Evolutionary conservation across 768 basidiomycete genomes (phyloP).

Genomic region (Terana coerulea): DNA sequence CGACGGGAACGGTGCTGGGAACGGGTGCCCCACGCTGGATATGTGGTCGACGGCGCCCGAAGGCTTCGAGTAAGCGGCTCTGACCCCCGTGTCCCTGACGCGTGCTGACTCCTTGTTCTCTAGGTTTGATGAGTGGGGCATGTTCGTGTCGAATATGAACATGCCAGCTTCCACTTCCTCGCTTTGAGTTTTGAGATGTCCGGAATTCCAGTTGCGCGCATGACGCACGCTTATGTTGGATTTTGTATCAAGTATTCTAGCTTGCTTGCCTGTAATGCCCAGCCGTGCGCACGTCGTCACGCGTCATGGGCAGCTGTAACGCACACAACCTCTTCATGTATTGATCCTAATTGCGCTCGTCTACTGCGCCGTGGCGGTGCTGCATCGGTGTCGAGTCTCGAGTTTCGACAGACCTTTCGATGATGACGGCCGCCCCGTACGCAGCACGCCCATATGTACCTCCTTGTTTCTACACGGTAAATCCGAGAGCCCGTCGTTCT

Average conservation of each 20-base stretch:
- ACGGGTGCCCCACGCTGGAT: conserved; percentile 36
- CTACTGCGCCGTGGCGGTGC: too few species aligned
- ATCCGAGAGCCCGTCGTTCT: too few species aligned
- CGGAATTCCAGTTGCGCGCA: background rate
- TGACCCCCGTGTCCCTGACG: background rate
- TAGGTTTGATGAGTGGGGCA: conserved; percentile 39
- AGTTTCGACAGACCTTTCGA: too few species aligned
- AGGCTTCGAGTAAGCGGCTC: conserved; percentile 52
- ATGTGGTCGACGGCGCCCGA: conserved; percentile 64
- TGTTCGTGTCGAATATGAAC: conserved; percentile 26
- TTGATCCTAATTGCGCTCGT: background rate
- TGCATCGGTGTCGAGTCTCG: too few species aligned
- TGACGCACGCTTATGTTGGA: background rate
- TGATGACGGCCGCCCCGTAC: too few species aligned
- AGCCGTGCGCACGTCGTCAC: background rate
- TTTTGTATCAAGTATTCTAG: background rate
- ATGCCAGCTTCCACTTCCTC: too few species aligned
- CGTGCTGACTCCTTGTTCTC: background rate
- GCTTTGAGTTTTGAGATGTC: too few species aligned
- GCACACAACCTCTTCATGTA: background rate
- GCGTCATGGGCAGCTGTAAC: background rate
- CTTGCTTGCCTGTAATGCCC: background rate
- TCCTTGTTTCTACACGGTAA: too few species aligned
- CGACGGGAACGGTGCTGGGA: conserved; percentile 26
- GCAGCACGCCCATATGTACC: too few species aligned